These are phyloP conservation scores for Podochytrium sp. DNA, from an alignment of 192 early-diverging fungal species.

Conservation along the genomic window DNA sequence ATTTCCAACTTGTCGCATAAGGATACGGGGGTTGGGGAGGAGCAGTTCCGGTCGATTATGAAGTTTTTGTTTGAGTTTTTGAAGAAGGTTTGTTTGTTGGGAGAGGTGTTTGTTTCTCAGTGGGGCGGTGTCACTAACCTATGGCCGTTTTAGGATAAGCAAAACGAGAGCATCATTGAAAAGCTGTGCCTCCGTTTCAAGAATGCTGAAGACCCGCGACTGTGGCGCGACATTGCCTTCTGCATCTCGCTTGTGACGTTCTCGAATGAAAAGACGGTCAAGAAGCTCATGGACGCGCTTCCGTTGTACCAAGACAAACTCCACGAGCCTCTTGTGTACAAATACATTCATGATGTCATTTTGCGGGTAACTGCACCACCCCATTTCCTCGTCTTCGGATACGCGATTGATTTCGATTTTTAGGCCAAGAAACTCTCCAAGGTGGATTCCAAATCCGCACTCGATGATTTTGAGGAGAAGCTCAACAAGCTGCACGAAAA, in stretches of 20 bases:
- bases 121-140: background rate
- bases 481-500: slow-evolving; percentile 73
- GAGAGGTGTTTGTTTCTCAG: background rate
- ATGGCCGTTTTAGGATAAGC: slow-evolving; percentile 72
- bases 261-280: slow-evolving; percentile 84
- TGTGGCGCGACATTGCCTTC: slow-evolving; percentile 93
- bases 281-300: slow-evolving; percentile 81
- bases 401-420: background rate
- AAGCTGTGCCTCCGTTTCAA: slow-evolving; percentile 95
- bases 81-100: slow-evolving; percentile 61
- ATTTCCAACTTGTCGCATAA: slow-evolving; percentile 84
- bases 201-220: slow-evolving; percentile 73
- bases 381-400: background rate
- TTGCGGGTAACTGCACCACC: slow-evolving; percentile 64
- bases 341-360: slow-evolving; percentile 85
- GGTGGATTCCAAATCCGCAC: slow-evolving; percentile 72
- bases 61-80: slow-evolving; percentile 95
- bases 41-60: slow-evolving; percentile 87
- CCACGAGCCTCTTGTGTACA: slow-evolving; percentile 80
- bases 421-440: slow-evolving; percentile 71
- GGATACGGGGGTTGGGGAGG: slow-evolving; percentile 75
- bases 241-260: slow-evolving; percentile 90
- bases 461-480: slow-evolving; percentile 88
- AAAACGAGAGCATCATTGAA: slow-evolving; percentile 92
- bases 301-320: slow-evolving; percentile 92